Evolutionary conservation across 768 basidiomycete genomes (phyloP), one percentile per base, ranked within the genome.

Genomic region (Galerina sulciceps): DNA sequence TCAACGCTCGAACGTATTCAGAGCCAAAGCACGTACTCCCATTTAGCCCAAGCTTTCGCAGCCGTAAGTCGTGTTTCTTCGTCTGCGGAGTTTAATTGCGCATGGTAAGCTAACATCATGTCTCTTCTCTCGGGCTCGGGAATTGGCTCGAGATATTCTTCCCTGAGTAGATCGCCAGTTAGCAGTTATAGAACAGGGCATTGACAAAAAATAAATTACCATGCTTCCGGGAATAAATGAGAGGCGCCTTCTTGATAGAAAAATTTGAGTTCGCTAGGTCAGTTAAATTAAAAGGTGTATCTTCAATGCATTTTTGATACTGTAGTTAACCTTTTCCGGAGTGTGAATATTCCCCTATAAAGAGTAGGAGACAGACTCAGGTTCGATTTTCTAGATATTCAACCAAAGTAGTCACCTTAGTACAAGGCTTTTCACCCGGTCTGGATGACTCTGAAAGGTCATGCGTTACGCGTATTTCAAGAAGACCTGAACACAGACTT

Each of bases 241-340:
- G 88, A 88, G 10, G 91, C 76, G 13, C 93, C 93, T 2, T 91
- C 84, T 76, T 95, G 94, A 73, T 96, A 97, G 79, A 97, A 96
- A 79, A 95, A 98, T 17, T 84, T 81, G 40, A 97, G 82, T 73
- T 98, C 95, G 65, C 87, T 81, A 8, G 8, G 26, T 31, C 26
- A 31, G 6, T 34, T 38, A 10, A 11, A 36, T 34, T 18, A 36
- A 36, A 14, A 40, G 13, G 10, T 22, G n/a, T 10, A 3, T 37
- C 3, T 20, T 15, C 34, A 9, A 5, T 51, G n/a, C 13, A 38
- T 13, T 13, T 34, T 9, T 10, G 20, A 37, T 14, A 14, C 18
- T 23, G 52, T 22, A 6, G 14, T 70, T 23, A 46, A 90, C 89
- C 85, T 90, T 78, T 86, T 88, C 22, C 93, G 81, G 17, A 97